These are phyloP conservation scores for Tilletiaria anomala DNA, from an alignment of 1,284 basidiomycete species.

Conservation along the genomic window DNA sequence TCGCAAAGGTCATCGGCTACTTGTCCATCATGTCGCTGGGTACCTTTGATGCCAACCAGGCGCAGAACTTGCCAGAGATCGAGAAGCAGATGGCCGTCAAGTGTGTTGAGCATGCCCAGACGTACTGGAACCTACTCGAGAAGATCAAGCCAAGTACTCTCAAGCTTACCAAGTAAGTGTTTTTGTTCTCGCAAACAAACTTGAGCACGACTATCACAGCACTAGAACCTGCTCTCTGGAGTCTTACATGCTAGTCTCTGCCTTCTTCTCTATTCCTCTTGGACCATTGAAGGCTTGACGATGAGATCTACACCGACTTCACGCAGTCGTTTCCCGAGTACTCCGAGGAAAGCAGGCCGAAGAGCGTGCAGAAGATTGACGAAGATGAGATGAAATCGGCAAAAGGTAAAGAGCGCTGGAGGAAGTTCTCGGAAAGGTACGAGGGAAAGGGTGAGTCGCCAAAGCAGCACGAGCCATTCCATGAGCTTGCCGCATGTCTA, in stretches of 20 bases:
- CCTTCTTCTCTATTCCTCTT: too few relatives aligned
- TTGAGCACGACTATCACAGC: too few relatives aligned
- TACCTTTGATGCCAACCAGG: conserved; percentile 34
- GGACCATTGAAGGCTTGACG: conserved; percentile 57
- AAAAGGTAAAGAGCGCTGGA: conserved; percentile 82
- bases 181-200: conserved; percentile 4
- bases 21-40: too few relatives aligned
- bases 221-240: too few relatives aligned
- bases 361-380: conserved; percentile 56
- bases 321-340: conserved; percentile 71
- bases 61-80: conserved; percentile 81
- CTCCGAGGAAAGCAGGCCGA: conserved; percentile 50
- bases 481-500: too few relatives aligned
- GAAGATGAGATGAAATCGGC: conserved; percentile 90
- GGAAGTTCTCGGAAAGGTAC: conserved; percentile 71
- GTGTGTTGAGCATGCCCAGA: conserved; percentile 64
- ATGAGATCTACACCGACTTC: conserved; percentile 73
- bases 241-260: too few relatives aligned
- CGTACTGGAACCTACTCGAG: conserved; percentile 87
- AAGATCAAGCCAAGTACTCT: conserved; percentile 63
- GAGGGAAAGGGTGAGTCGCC: conserved; percentile 42
- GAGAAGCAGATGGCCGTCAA: conserved; percentile 92
- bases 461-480: too few relatives aligned
- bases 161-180: conserved; percentile 57
- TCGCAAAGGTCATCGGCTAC: too few relatives aligned